Conservation (phyloP, 176 grass and related monocot species). For the Hsuehochloa calcarea region DNA sequence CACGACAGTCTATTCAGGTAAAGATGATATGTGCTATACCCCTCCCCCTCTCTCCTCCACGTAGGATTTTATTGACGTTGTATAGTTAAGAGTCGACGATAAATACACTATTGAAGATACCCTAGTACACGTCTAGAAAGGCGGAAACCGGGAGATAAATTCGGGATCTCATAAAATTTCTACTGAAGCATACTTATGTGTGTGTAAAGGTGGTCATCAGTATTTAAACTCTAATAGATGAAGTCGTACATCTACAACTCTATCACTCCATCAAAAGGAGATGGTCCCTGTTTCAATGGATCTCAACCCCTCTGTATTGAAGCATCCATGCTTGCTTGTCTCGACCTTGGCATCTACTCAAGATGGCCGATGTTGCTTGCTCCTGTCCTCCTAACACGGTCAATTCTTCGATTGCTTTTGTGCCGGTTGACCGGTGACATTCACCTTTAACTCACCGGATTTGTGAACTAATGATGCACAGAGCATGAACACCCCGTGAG, state of each 20-base stretch:
- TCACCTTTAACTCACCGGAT: slow-evolving; percentile 8
- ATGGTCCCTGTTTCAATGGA: neutral
- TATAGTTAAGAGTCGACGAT: too few species aligned
- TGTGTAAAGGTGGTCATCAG: too few species aligned
- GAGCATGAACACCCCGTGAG: slow-evolving; percentile 26
- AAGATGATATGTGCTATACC: too few species aligned
- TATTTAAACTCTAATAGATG: too few species aligned
- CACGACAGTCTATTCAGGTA: too few species aligned
- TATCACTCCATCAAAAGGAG: too few species aligned
- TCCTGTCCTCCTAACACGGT: slow-evolving; percentile 22
- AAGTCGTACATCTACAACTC: too few species aligned
- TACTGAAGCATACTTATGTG: accelerated
- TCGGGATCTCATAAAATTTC: accelerated
- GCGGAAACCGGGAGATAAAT: too few species aligned
- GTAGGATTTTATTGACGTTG: too few species aligned
- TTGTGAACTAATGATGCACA: slow-evolving; percentile 40
- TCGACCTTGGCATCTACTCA: slow-evolving; percentile 35
- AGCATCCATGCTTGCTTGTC: neutral
- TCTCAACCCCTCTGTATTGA: neutral
- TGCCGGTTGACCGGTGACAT: slow-evolving; percentile 26
- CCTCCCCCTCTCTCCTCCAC: too few species aligned
- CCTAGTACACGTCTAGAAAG: too few species aligned
- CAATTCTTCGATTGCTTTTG: slow-evolving; percentile 33
- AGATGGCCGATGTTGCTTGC: slow-evolving; percentile 4
- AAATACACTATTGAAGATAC: too few species aligned